Evolutionary conservation across 345 rosid genomes (phyloP).

Genomic region (Trapa incisa): DNA sequence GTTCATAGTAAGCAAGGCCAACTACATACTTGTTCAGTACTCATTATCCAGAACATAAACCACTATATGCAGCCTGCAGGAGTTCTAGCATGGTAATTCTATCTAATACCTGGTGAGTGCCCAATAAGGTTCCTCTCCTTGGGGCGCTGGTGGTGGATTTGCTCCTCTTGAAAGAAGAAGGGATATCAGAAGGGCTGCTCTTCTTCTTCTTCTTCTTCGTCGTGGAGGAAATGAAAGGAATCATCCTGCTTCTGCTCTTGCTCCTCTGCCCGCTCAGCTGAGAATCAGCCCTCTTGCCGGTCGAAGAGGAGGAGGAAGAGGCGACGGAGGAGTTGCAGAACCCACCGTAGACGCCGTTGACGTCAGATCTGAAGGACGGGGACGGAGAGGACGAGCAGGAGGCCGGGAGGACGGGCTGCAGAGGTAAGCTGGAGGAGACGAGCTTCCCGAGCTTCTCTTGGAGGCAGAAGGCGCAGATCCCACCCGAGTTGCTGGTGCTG

Average conservation of each 20-base stretch:
- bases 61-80: background rate
- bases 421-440: slow-evolving; percentile 75
- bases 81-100: background rate
- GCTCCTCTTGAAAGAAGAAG: slow-evolving; percentile 62
- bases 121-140: slow-evolving; percentile 15
- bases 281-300: background rate
- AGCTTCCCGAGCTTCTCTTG: slow-evolving; percentile 96
- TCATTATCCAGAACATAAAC: background rate
- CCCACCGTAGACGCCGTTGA: slow-evolving; percentile 13
- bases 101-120: background rate
- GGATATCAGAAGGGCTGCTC: slow-evolving; percentile 13
- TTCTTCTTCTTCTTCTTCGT: slow-evolving; percentile 49
- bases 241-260: background rate
- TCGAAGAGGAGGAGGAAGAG: slow-evolving; percentile 1
- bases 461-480: slow-evolving; percentile 97
- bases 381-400: slow-evolving; percentile 41
- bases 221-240: slow-evolving; percentile 40
- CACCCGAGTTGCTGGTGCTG: slow-evolving; percentile 71
- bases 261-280: background rate
- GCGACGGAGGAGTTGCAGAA: slow-evolving; percentile 2
- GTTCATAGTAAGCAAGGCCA: background rate
- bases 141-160: slow-evolving; percentile 52
- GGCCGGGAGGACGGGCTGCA: slow-evolving; percentile 33
- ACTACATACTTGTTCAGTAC: background rate
- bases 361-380: slow-evolving; percentile 82